A percentile compares a stretch with the other conserved stretches of the same genome.
These are phyloP conservation scores for Polyporus arcularius DNA, from an alignment of 768 basidiomycete species.

Conservation along the genomic window DNA sequence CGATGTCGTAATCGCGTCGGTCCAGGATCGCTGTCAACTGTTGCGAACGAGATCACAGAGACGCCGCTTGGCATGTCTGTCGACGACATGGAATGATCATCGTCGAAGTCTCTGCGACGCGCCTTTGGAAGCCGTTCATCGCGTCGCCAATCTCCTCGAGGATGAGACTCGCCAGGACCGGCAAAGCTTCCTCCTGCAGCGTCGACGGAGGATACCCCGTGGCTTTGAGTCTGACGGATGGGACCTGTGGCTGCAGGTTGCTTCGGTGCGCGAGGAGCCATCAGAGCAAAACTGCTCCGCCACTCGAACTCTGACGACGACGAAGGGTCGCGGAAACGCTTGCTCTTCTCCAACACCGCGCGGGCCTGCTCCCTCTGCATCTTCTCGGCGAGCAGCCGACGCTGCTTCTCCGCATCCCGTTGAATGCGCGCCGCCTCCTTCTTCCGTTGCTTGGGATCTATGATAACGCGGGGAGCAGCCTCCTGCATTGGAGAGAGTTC, in stretches of 20 bases:
- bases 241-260: slow-evolving; percentile 57
- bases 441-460: slow-evolving; percentile 74
- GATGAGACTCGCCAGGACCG: slow-evolving; percentile 14
- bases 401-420: slow-evolving; percentile 82
- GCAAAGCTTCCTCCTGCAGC: slow-evolving; percentile 63
- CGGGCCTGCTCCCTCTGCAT: slow-evolving; percentile 85
- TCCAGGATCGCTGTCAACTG: slow-evolving; percentile 86
- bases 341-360: slow-evolving; percentile 90
- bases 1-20: slow-evolving; percentile 66
- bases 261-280: slow-evolving; percentile 38
- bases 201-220: slow-evolving; percentile 48
- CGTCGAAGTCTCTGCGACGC: slow-evolving; percentile 81
- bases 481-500: slow-evolving; percentile 47
- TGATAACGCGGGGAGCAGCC: slow-evolving; percentile 38
- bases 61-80: slow-evolving; percentile 81
- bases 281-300: slow-evolving; percentile 33
- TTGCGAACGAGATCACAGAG: slow-evolving; percentile 79
- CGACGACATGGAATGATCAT: slow-evolving; percentile 90
- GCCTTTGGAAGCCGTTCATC: slow-evolving; percentile 73
- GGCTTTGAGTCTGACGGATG: slow-evolving; percentile 58
- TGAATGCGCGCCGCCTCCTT: slow-evolving; percentile 79
- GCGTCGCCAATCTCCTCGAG: slow-evolving; percentile 47
- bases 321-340: slow-evolving; percentile 62
- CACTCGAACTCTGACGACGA: slow-evolving; percentile 37
- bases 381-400: slow-evolving; percentile 72